Base-by-base conservation (phyloP, 257 asterid genomes). In the Gentiana macrophylla region DNA sequence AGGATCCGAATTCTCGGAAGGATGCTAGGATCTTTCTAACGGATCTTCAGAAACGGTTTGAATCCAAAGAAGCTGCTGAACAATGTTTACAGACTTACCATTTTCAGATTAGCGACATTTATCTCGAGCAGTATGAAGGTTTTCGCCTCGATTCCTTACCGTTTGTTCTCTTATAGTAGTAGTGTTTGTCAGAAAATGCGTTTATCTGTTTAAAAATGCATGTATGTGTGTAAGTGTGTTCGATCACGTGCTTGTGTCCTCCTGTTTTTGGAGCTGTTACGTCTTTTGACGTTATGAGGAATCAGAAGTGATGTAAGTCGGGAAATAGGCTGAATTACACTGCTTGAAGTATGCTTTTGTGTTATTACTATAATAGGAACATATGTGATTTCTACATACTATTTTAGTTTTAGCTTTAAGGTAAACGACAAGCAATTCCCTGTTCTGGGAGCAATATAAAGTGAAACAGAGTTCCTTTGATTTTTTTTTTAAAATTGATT, bases 121-220 rank as follows among this genome's bases (percentile, higher is more conserved):
- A 69, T 68, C 80, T 92, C 63, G 94, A 85, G 52, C 94, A 84
- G 51, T 67, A 73, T 57, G 95, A 92, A 83, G 95, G 98, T 91
- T 41, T 41, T 41, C 24, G 12, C 4, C 36, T 0, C 32, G 0
- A 0, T 32, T 60, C 10, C 5, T 2, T 37, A 15, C 3, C 2
- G n/a, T 47, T 38, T 32, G 8, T 37, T 12, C 1, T 57, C 4
- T 15, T 35, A 9, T n/a, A 38, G 52, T 34, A 1, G 37, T 24
- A 41, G 48, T 41, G 4, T 10, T 37, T 37, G 6, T 11, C 4
- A 11, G 12, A 35, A 4, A 35, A 35, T 4, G 1, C 13, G 56
- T 8, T 24, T 24, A 24, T 24, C 24, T 24, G 24, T 24, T 24
- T 0, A 24, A 24, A 24, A 24, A 24, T 24, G 24, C 24, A 24